Evolutionary conservation across 2,329 filamentous ascomycete species (phyloP), one percentile per base, ranked within the genome.

Genomic region (Paecilomyces formosus): DNA sequence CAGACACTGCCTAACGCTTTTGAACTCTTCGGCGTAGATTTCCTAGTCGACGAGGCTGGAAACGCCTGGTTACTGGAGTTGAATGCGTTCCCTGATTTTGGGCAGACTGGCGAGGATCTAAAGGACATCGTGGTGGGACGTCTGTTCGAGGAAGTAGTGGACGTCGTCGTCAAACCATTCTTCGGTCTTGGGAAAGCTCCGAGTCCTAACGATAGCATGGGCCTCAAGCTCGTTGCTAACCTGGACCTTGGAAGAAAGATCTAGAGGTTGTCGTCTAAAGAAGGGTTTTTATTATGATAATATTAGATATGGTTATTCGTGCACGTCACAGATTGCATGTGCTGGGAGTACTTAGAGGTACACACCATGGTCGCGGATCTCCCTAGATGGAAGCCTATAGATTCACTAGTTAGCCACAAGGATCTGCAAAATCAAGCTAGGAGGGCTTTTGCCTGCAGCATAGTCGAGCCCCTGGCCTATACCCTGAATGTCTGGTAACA

Each of bases 21-120:
- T 70, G 94, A 99, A 78, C 79, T 95, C 7, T 99, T 89, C 71
- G 94, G 94, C 0, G 74, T 97, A 50, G 94, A 99, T 72, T 99
- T 94, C 70, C 73, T 99, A 67, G 86, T 97, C 9, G 90, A 92
- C 67, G 80, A 71, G 0, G 67, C 72, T 8, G 87, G 85, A 0
- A 80, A 68, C 3, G 83, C 85, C 3, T 97, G 87, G 85, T 72
- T 99, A 68, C 78, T 99, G 58, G 94, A 99, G 78, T 84, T 96
- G 31, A 99, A 99, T 78, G 90, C 93, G 0, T 99, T 96, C 75
- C 94, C 94, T 9, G 94, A 99, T 76, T 97, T 97, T 70, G 86
- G 84, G 69, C 93, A 97, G 83, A 96, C 92, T 15, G 94, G 94
- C 0, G 81, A 82, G 7, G 87, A 89, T 58, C 74, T 96, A 63